Evolutionary conservation across 2,329 filamentous ascomycete genomes (phyloP).

Genomic region (Aureobasidium uvarum): DNA sequence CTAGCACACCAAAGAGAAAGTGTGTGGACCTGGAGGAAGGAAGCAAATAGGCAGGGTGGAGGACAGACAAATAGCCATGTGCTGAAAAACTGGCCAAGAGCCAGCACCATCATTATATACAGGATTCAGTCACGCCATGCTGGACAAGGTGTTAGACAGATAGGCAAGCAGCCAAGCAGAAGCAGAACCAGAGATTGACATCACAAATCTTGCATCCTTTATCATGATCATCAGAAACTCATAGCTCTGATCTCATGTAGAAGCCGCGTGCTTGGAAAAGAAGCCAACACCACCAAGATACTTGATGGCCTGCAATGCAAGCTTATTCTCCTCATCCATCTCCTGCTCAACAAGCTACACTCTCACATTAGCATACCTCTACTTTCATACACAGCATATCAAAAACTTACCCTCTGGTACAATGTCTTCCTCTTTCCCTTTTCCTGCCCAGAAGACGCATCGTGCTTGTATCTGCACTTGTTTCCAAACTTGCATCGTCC

Average conservation of each 20-base stretch:
- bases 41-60: neutral
- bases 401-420: slow-evolving; percentile 27
- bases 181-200: neutral
- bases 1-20: neutral
- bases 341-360: slow-evolving; percentile 46
- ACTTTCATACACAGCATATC: neutral
- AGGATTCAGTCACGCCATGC: neutral
- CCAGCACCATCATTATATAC: neutral
- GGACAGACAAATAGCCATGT: neutral
- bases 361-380: slow-evolving; percentile 5
- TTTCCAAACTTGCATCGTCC: slow-evolving; percentile 39
- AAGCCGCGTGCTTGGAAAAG: slow-evolving; percentile 33
- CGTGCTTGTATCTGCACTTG: slow-evolving; percentile 38
- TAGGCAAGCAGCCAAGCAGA: neutral
- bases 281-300: slow-evolving; percentile 47
- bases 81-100: neutral
- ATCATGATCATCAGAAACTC: neutral
- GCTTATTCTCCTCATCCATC: slow-evolving; percentile 42
- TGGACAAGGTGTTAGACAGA: neutral
- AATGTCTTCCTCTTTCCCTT: slow-evolving; percentile 29
- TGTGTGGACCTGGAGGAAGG: neutral
- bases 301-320: slow-evolving; percentile 49
- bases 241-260: neutral
- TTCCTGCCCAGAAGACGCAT: slow-evolving; percentile 25
- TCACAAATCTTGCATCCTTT: neutral